phyloP scores from a whole-genome alignment of 2,329 filamentous ascomycete genomes.

The Sporothrix curviconia region DNA sequence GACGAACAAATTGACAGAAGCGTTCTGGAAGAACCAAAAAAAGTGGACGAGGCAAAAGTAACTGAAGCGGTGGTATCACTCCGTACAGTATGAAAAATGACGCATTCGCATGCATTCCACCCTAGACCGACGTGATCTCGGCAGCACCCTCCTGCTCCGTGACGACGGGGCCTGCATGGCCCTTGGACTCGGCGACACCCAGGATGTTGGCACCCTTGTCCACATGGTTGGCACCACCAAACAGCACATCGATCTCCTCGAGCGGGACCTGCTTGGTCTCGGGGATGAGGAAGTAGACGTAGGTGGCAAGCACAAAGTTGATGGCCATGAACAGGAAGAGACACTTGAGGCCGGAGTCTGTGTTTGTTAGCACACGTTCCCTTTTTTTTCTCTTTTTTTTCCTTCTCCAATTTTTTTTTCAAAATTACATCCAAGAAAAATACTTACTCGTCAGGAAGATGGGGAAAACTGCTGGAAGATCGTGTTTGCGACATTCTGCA shows the following conservation, averaged over 20 bases:
- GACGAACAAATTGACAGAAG: no score
- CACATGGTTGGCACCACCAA: constrained; percentile 50
- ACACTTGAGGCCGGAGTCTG: constrained; percentile 32
- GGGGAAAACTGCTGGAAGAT: constrained; percentile 64
- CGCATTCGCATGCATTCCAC: neutral
- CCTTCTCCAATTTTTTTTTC: no score
- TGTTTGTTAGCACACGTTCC: no score
- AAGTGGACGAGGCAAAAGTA: no score
- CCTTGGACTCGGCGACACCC: constrained; percentile 19
- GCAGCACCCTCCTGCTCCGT: constrained; percentile 14
- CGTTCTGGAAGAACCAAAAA: no score
- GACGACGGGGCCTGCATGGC: constrained; percentile 15
- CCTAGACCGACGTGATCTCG: neutral
- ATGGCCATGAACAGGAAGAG: constrained; percentile 36
- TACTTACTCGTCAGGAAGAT: constrained; percentile 48
- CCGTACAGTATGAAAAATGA: neutral
- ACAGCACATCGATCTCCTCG: constrained; percentile 51
- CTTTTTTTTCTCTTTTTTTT: no score
- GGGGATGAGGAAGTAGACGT: constrained; percentile 41
- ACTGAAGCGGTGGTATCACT: no score
- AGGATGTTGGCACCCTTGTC: constrained; percentile 46
- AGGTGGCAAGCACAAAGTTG: constrained; percentile 38
- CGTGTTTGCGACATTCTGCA: constrained; percentile 56
- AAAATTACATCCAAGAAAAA: neutral
- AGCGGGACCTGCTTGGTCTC: constrained; percentile 43